Conservation (phyloP, 2,329 filamentous ascomycete species). For the Cladophialophora yegresii region DNA sequence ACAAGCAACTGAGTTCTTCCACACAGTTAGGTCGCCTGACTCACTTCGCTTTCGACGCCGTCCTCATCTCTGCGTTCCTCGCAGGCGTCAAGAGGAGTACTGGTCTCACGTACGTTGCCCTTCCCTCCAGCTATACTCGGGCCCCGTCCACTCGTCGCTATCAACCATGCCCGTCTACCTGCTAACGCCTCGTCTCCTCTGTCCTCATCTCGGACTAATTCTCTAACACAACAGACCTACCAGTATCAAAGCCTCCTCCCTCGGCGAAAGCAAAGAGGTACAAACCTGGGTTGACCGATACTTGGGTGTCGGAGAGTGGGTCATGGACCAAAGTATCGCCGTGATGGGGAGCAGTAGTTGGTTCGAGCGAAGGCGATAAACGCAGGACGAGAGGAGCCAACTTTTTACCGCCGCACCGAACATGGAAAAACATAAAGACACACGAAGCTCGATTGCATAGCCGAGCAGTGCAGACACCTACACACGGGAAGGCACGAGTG, state of each 20-base stretch:
- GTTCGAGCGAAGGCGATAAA: conserved; percentile 84
- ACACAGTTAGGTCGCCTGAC: conserved; percentile 85
- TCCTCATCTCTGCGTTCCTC: conserved; percentile 91
- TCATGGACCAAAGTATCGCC: conserved; percentile 96
- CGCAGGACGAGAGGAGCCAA: background rate
- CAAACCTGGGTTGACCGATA: conserved; percentile 92
- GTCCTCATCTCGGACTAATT: conserved; percentile 49
- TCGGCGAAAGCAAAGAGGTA: conserved; percentile 79
- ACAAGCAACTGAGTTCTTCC: conserved; percentile 60
- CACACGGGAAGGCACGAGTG: background rate
- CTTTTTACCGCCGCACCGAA: background rate
- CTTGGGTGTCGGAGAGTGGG: conserved; percentile 91
- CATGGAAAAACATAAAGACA: background rate
- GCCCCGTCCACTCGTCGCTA: conserved; percentile 16
- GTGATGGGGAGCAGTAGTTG: conserved; percentile 83
- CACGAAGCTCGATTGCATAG: background rate
- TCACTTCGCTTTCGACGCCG: conserved; percentile 95
- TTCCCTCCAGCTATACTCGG: conserved; percentile 39
- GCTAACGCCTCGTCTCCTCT: background rate
- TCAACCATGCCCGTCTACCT: background rate
- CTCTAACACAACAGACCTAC: conserved; percentile 39
- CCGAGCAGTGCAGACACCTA: background rate
- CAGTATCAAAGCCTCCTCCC: conserved; percentile 84
- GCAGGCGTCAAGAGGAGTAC: conserved; percentile 97
- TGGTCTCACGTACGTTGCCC: conserved; percentile 88